Conservation (phyloP, 306 rosid genomes). For the Pueraria montana region DNA sequence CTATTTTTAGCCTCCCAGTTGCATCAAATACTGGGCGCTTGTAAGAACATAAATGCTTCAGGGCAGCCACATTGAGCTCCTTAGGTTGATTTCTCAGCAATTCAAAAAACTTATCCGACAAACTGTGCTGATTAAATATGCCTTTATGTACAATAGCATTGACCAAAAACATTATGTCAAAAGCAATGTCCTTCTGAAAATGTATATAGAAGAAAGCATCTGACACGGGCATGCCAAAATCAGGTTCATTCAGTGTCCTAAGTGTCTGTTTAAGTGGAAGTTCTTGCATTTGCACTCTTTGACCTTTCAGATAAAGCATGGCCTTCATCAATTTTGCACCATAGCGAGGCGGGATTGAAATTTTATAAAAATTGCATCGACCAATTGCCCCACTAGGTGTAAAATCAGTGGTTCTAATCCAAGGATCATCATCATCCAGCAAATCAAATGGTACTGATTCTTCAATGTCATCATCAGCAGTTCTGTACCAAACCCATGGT, state of each 20-base stretch:
- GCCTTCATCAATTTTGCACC: slow-evolving; percentile 70
- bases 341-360: slow-evolving; percentile 82
- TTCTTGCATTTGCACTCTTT: slow-evolving; percentile 64
- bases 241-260: slow-evolving; percentile 67
- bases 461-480: slow-evolving; percentile 85
- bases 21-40: slow-evolving; percentile 76
- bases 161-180: slow-evolving; percentile 75
- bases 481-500: slow-evolving; percentile 81
- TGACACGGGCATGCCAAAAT: slow-evolving; percentile 60
- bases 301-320: slow-evolving; percentile 60
- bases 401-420: slow-evolving; percentile 93
- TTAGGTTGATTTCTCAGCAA: slow-evolving; percentile 66
- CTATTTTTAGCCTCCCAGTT: slow-evolving; percentile 60
- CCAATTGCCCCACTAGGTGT: slow-evolving; percentile 89
- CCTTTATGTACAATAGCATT: slow-evolving; percentile 82
- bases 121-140: slow-evolving; percentile 69
- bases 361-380: slow-evolving; percentile 73
- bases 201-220: slow-evolving; percentile 72
- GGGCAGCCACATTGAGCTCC: slow-evolving; percentile 82
- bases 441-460: slow-evolving; percentile 66
- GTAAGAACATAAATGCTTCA: slow-evolving; percentile 74
- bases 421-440: slow-evolving; percentile 93
- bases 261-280: slow-evolving; percentile 48
- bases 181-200: slow-evolving; percentile 55
- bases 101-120: slow-evolving; percentile 64